Conservation (phyloP, 108 stramenopile species). For the Aureococcus anophagefferens region DNA sequence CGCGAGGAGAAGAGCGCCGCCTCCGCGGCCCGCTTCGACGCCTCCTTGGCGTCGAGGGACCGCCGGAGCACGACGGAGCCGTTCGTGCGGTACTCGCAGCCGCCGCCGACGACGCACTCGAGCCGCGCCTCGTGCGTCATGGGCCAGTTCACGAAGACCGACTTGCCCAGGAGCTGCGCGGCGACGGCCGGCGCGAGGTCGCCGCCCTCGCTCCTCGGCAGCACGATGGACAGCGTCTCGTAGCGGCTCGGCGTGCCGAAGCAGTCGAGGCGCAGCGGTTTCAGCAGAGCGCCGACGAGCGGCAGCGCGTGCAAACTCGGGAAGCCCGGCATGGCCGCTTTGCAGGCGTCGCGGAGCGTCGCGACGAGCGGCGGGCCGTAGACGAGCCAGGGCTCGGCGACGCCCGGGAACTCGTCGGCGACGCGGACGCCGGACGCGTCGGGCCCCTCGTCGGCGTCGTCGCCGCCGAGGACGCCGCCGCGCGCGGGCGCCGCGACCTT, state of each 20-base stretch:
- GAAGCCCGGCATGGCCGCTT: slow-evolving; percentile 80
- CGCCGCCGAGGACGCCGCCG: background rate
- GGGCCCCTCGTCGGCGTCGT: background rate
- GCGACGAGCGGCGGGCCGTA: slow-evolving; percentile 30
- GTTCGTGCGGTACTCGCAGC: too few species aligned
- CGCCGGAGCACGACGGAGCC: too few species aligned
- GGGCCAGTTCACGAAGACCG: slow-evolving; percentile 92
- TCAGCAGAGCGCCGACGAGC: slow-evolving; percentile 50
- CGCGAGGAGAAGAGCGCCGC: too few species aligned
- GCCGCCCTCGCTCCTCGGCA: background rate
- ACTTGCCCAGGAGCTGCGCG: slow-evolving; percentile 58
- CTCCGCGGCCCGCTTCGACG: too few species aligned
- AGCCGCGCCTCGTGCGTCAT: slow-evolving; percentile 84
- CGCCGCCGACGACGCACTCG: background rate
- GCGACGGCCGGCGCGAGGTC: slow-evolving; percentile 35
- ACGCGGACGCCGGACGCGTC: background rate
- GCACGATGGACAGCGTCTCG: background rate
- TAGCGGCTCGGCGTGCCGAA: slow-evolving; percentile 81
- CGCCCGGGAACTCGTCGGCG: background rate
- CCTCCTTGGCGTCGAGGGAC: too few species aligned
- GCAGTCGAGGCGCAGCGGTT: slow-evolving; percentile 61
- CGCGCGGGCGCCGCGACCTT: too few species aligned
- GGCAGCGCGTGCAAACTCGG: slow-evolving; percentile 81
- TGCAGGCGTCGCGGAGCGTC: slow-evolving; percentile 57
- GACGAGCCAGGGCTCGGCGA: background rate